Percentiles rank a stretch among this genome's conserved stretches.
These are phyloP conservation scores for Candida maris DNA, from an alignment of 805 yeast species.

Conservation along the genomic window DNA sequence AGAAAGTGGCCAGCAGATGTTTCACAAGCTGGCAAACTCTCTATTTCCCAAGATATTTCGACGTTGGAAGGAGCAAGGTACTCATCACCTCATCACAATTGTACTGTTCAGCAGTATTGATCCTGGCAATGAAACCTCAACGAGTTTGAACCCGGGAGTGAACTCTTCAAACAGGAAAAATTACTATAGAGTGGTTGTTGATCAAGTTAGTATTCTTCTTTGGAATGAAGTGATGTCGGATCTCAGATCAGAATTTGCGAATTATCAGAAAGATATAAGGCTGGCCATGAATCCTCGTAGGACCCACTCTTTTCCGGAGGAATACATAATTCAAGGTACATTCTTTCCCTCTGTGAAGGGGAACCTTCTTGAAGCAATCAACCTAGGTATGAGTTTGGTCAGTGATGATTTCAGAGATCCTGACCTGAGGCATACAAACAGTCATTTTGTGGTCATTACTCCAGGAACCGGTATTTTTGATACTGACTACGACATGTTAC, in stretches of 20 bases:
- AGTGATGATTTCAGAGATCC: constrained; percentile 78
- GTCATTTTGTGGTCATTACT: constrained; percentile 81
- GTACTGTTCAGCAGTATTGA: constrained; percentile 84
- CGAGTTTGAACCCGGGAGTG: constrained; percentile 65
- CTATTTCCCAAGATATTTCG: constrained; percentile 85
- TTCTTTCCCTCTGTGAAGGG: constrained; percentile 87
- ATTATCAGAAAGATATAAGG: constrained; percentile 71
- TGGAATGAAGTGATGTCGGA: constrained; percentile 94
- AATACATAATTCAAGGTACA: constrained; percentile 50
- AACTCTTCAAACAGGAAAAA: constrained; percentile 64
- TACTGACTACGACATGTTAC: constrained; percentile 74
- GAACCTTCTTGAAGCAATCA: constrained; percentile 81
- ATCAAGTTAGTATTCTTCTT: constrained; percentile 80
- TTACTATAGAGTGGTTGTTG: constrained; percentile 90
- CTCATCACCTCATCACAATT: constrained; percentile 89
- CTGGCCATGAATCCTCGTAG: constrained; percentile 37
- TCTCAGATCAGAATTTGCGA: constrained; percentile 77
- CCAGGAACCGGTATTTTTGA: constrained; percentile 95
- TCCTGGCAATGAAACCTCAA: constrained; percentile 30
- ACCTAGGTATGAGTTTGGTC: constrained; percentile 73
- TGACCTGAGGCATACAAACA: constrained; percentile 84
- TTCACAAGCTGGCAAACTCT: constrained; percentile 89
- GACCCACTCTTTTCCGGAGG: constrained; percentile 32
- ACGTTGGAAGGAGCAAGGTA: constrained; percentile 80
- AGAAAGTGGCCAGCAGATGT: constrained; percentile 91